Conservation (phyloP, 495 filamentous ascomycete genomes). For the Penicillium lagena region DNA sequence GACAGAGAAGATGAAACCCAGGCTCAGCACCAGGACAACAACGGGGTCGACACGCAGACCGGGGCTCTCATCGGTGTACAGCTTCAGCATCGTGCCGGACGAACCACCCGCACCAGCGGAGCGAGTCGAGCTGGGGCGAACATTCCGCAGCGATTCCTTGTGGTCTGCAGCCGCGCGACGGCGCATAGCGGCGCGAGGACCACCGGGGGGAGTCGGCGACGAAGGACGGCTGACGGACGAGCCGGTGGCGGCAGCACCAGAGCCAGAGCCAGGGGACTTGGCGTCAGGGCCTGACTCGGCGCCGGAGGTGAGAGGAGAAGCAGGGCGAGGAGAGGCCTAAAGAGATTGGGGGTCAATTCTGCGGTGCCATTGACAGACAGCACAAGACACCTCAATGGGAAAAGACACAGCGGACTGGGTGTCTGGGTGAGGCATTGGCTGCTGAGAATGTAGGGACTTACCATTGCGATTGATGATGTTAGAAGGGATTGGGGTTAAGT, state of each 20-base stretch:
- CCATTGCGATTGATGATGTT: constrained; percentile 27
- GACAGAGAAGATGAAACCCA: constrained; percentile 98
- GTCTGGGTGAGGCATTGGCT: neutral
- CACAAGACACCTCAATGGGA: too few species aligned
- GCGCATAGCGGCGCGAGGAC: constrained; percentile 89
- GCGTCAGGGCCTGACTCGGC: constrained; percentile 43
- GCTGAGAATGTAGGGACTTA: constrained; percentile 13
- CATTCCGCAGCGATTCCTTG: constrained; percentile 91
- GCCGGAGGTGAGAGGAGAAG: constrained; percentile 43
- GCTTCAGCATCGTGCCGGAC: constrained; percentile 95
- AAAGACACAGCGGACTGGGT: too few species aligned
- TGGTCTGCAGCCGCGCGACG: constrained; percentile 91
- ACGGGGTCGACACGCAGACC: constrained; percentile 96
- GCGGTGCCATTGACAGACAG: too few species aligned
- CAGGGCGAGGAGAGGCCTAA: constrained; percentile 41
- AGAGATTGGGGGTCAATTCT: neutral
- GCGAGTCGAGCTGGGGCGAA: constrained; percentile 79
- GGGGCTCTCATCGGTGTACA: constrained; percentile 98
- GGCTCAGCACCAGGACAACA: constrained; percentile 85
- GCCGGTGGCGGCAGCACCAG: constrained; percentile 56
- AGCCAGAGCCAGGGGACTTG: constrained; percentile 64
- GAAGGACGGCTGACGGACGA: constrained; percentile 66
- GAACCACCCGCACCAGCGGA: constrained; percentile 93
- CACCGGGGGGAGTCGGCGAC: constrained; percentile 87
- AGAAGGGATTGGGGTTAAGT: constrained; percentile 5